Evolutionary conservation across 2,329 filamentous ascomycete species (phyloP).

Genomic region (Colletotrichum sp.): DNA sequence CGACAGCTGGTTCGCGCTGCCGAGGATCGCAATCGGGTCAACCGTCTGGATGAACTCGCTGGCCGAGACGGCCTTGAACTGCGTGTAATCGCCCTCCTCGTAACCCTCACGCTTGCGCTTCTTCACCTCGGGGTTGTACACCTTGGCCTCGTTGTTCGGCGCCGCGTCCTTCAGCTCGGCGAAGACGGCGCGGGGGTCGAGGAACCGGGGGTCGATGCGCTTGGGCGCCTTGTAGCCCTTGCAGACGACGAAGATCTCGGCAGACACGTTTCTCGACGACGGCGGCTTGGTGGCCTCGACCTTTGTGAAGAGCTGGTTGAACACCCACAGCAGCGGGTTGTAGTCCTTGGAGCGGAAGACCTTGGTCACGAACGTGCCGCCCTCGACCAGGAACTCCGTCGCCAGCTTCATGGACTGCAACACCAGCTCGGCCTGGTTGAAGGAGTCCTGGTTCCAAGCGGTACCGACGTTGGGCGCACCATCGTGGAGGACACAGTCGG

Average conservation of each 20-base stretch:
- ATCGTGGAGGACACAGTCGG: slow-evolving; percentile 93
- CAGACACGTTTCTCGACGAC: slow-evolving; percentile 92
- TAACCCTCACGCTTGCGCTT: slow-evolving; percentile 98
- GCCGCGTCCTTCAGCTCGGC: slow-evolving; percentile 85
- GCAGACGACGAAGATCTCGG: slow-evolving; percentile 98
- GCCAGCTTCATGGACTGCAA: slow-evolving; percentile 91
- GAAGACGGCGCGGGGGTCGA: slow-evolving; percentile 90
- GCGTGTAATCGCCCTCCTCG: slow-evolving; percentile 91
- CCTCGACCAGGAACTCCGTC: slow-evolving; percentile 88
- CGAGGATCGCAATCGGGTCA: slow-evolving; percentile 92
- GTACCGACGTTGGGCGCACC: slow-evolving; percentile 98
- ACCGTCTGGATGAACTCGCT: slow-evolving; percentile 93
- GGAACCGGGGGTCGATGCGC: slow-evolving; percentile 87
- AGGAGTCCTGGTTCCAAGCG: slow-evolving; percentile 97
- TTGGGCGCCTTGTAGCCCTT: slow-evolving; percentile 95
- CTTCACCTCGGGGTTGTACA: slow-evolving; percentile 97
- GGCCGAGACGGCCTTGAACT: slow-evolving; percentile 87
- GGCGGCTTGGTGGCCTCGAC: slow-evolving; percentile 98
- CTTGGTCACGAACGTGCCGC: slow-evolving; percentile 95
- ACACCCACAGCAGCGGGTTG: slow-evolving; percentile 94
- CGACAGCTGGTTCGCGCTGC: slow-evolving; percentile 80
- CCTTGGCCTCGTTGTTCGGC: slow-evolving; percentile 96
- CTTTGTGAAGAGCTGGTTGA: slow-evolving; percentile 94
- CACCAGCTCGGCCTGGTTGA: slow-evolving; percentile 93
- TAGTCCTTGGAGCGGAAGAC: slow-evolving; percentile 98